Conservation (phyloP, 768 basidiomycete genomes). For the Boletus subcaerulescens region DNA sequence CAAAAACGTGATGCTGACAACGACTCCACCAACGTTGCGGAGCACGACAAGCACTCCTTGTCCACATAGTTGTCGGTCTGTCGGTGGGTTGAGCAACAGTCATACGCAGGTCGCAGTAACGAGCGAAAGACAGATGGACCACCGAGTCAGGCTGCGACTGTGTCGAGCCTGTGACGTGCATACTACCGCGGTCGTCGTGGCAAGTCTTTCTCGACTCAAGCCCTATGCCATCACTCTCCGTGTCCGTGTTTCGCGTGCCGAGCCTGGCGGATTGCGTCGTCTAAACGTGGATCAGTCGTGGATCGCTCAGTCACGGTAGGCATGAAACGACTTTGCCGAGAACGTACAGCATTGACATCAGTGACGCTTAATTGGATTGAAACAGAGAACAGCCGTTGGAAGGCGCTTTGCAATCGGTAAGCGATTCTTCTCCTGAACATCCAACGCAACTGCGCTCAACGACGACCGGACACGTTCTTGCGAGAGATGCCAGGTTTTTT, state of each 20-base stretch:
- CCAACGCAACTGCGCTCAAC: background rate
- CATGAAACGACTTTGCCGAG: background rate
- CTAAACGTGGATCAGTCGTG: slow-evolving; percentile 1
- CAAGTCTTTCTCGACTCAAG: slow-evolving; percentile 19
- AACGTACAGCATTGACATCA: slow-evolving; percentile 18
- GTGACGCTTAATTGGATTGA: slow-evolving; percentile 13
- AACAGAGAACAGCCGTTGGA: background rate
- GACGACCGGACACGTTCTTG: too few relatives aligned
- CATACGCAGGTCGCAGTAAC: too few relatives aligned
- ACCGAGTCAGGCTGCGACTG: slow-evolving; percentile 10
- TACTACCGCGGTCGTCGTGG: slow-evolving; percentile 3
- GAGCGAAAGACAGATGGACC: background rate
- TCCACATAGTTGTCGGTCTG: background rate
- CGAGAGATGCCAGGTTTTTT: too few relatives aligned
- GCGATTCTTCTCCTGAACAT: slow-evolving; percentile 24
- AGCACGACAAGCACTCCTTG: slow-evolving; percentile 2
- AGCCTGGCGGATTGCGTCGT: slow-evolving; percentile 16
- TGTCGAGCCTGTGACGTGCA: slow-evolving; percentile 6
- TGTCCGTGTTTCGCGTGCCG: background rate
- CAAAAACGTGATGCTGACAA: too few relatives aligned
- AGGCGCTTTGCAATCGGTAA: slow-evolving; percentile 1
- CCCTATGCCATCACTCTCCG: slow-evolving; percentile 4
- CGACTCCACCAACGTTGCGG: too few relatives aligned
- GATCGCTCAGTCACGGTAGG: background rate
- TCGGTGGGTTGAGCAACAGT: background rate